Evolutionary conservation across 306 rosid species (phyloP), one percentile per base, ranked within the genome.

Genomic region (Mucuna pruriens): DNA sequence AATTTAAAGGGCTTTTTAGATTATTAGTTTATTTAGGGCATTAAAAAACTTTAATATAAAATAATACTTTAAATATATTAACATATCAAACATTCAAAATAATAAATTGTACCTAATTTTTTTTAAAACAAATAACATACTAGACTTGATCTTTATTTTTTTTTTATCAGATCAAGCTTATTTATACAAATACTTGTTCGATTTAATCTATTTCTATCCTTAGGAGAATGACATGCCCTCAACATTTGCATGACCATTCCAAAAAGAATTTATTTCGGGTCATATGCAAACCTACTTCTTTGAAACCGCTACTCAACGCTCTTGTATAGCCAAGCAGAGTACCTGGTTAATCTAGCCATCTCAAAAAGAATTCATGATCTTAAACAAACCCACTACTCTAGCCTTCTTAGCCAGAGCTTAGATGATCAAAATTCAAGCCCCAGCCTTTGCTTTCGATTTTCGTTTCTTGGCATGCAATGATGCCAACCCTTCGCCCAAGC

Each of bases 401-500:
- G 45, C 74, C 75, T 17, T 63, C 44, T 76, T 39, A 65, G n/a
- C 71, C 62, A 70, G 64, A 46, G 63, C 71, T 22, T 44, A 4
- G 58, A 62, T 66, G 66, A 34, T 29, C 29, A 86, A 82, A 75
- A 66, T 54, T 88, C 77, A 91, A 26, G 86, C 83, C 19, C 90
- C 83, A 49, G 33, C 90, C 82, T 91, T 91, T 15, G 82, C 26
- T 80, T 90, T 91, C 0, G 94, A 60, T 80, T 83, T 91, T 69
- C 74, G 90, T 77, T 93, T 93, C 97, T 89, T 90, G 26, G 85
- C 65, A 34, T 91, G 92, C 76, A 87, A 75, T 40, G 97, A 77
- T 38, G 87, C 82, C 75, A 91, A 88, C 46, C 98, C 89, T 66
- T 86, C 85, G 51, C 97, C 93, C 79, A 93, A 78, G 77, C 97